These are phyloP conservation scores for Eucalyptus polyanthemos DNA, from an alignment of 345 rosid species.

Conservation along the genomic window DNA sequence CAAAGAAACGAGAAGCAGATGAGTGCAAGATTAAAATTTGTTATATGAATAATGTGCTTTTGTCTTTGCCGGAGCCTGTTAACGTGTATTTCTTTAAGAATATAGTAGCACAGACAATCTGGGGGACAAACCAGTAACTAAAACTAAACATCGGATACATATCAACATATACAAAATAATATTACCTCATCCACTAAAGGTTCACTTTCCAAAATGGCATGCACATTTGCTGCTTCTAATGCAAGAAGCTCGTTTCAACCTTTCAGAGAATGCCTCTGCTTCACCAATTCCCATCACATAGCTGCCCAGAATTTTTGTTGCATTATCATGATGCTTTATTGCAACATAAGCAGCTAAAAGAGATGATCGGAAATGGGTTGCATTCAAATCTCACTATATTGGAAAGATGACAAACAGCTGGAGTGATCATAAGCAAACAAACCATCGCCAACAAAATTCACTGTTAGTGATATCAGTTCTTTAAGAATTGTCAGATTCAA, in stretches of 20 bases:
- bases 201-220: conserved; percentile 96
- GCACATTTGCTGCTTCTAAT: conserved; percentile 98
- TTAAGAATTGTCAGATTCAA: neutral
- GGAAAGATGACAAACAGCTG: neutral
- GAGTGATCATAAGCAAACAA: neutral
- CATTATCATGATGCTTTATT: neutral
- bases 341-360: neutral
- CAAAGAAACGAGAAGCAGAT: neutral
- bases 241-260: conserved; percentile 95
- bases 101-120: neutral
- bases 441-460: neutral
- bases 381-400: neutral
- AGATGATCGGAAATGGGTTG: neutral
- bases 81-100: neutral
- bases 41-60: neutral
- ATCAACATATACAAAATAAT: neutral
- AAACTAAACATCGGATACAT: neutral
- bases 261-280: conserved; percentile 98
- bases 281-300: conserved; percentile 98
- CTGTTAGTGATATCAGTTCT: neutral
- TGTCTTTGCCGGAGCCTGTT: neutral
- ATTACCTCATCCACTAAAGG: conserved; percentile 83
- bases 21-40: neutral
- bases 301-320: conserved; percentile 20
- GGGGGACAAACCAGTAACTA: neutral